Base-by-base conservation (phyloP, 2,329 filamentous ascomycete species). In the Aspergillus pseudoterreus region DNA sequence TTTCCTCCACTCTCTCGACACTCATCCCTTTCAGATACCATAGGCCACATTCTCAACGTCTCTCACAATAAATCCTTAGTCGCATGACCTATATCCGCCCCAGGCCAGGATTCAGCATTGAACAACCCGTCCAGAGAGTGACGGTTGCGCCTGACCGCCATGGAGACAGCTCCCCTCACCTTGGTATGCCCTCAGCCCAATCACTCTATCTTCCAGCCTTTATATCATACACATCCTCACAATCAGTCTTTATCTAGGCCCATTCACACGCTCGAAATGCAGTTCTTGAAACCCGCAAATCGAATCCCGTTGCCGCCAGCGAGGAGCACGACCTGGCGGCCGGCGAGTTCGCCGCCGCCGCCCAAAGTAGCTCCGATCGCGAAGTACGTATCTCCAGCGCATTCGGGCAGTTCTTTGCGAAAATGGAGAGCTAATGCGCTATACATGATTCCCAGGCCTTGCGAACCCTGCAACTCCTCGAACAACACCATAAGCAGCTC, bases 201-300 rank as follows among this genome's bases (percentile, higher is more conserved):
- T 30, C 36, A 15, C 27, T 15, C 49, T 30, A 4, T 11, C 35
- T 38, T 4, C 14, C 35, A 27, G 19, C 19, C 45, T 45, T 27
- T 15, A 35, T n/a, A 22, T 35, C 22, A 41, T 41, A 21, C 35
- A n/a, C 35, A 22, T 21, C 21, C 35, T 15, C 10, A 47, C 15
- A 30, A 43, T 19, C 39, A 43, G 17, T 44, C 44, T 46, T 46
- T 49, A 32, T 55, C 47, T 56, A 92, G 83, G 92, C 92, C 56
- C 90, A 96, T 72, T 87, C 92, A 61, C 91, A 96, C 74, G 92
- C 90, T 46, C 85, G 86, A 63, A 92, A 89, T 64, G 92, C 92
- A 41, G 85, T 89, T 21, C 79, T 85, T 21, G 90, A 92, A 50
- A 84, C 82, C 32, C 78, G 80, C 57, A 81, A 81, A 58, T 76